phyloP scores from a whole-genome alignment of 129 eudicot genomes.

The Ambrosia trifida region DNA sequence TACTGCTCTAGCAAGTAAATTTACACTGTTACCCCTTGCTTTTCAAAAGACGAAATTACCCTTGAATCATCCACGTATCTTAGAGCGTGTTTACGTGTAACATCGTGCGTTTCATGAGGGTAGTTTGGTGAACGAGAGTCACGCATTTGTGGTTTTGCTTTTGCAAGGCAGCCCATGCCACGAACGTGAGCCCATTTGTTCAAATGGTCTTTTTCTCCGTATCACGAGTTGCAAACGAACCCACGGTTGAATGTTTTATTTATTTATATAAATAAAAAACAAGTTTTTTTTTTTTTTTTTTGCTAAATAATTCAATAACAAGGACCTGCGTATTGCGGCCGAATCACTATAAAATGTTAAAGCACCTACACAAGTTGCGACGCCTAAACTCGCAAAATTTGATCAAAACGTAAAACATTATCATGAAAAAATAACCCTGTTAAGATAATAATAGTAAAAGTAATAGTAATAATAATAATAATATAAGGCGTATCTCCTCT shows the following conservation, averaged over 20 bases:
- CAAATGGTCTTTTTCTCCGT: slow-evolving; percentile 38
- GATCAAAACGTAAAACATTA: no score
- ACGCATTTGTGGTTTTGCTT: slow-evolving; percentile 20
- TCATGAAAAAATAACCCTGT: no score
- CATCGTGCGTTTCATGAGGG: slow-evolving; percentile 11
- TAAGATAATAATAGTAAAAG: no score
- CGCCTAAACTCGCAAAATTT: no score
- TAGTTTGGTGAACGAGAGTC: slow-evolving; percentile 21
- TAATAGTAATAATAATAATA: no score
- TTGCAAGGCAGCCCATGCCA: slow-evolving; percentile 44
- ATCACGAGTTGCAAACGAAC: slow-evolving; percentile 27
- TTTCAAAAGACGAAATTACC: neutral
- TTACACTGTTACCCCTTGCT: slow-evolving; percentile 29
- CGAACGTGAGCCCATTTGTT: slow-evolving; percentile 49
- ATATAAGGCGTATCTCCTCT: no score
- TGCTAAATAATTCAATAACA: no score
- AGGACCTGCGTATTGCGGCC: no score
- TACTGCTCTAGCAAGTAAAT: slow-evolving; percentile 18
- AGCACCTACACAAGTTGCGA: no score
- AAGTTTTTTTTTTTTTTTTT: neutral
- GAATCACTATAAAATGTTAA: no score
- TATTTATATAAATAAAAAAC: neutral
- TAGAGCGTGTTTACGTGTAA: neutral
- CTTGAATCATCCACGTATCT: neutral
- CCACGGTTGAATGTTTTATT: slow-evolving; percentile 13